Evolutionary conservation across 2,329 filamentous ascomycete genomes (phyloP).

Genomic region (Cordyceps cicadae): DNA sequence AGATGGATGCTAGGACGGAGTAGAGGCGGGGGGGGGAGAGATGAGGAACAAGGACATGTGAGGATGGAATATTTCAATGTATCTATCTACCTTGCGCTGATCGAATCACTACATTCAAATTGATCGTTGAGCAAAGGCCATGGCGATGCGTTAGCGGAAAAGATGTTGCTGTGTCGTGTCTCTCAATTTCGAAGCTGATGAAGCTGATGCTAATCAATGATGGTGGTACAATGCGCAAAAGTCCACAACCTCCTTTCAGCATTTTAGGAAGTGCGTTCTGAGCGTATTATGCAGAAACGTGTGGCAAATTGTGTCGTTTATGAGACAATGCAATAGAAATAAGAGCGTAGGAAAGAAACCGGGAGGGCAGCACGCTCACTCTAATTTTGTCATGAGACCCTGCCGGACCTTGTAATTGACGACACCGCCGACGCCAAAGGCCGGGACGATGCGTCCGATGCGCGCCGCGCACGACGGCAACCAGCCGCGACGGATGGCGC

Average conservation of each 20-base stretch:
- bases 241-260: background rate
- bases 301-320: background rate
- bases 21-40: background rate
- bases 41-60: background rate
- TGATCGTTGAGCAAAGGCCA: background rate
- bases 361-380: constrained; percentile 14
- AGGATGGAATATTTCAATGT: background rate
- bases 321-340: background rate
- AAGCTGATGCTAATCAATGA: background rate
- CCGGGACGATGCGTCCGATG: constrained; percentile 78
- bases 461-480: constrained; percentile 62
- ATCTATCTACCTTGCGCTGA: constrained; percentile 3
- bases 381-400: constrained; percentile 56
- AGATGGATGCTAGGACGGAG: background rate
- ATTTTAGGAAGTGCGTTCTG: background rate
- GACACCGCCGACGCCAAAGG: constrained; percentile 81
- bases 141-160: background rate
- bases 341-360: background rate
- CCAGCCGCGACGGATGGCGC: constrained; percentile 67
- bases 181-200: background rate
- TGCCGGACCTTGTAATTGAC: constrained; percentile 68
- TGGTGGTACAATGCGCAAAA: background rate
- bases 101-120: constrained; percentile 1
- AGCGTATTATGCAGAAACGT: background rate
- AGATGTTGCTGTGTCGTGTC: background rate